Percentiles rank a stretch among this genome's conserved stretches.
Evolutionary conservation across 2,329 filamentous ascomycete species (phyloP).

Genomic region (Ascosphaera acerosa): DNA sequence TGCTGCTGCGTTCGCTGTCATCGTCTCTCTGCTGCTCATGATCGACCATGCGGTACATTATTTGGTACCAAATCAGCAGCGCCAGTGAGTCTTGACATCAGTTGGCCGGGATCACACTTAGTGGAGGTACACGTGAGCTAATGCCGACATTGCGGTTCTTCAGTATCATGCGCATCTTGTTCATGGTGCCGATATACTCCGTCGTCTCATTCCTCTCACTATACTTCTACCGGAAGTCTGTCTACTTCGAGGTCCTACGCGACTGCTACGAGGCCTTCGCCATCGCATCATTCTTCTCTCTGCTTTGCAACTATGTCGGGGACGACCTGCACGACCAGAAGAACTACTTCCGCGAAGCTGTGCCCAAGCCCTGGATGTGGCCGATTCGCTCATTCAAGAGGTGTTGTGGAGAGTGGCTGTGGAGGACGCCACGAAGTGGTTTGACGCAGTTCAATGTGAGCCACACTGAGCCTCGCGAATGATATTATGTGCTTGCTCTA

Average conservation of each 20-base stretch:
- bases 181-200: constrained; percentile 68
- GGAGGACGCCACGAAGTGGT: constrained; percentile 53
- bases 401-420: constrained; percentile 34
- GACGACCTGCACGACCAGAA: constrained; percentile 59
- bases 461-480: constrained; percentile 7
- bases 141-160: not conserved
- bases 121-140: too few species aligned
- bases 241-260: constrained; percentile 59
- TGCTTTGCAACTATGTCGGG: constrained; percentile 58
- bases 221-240: constrained; percentile 46
- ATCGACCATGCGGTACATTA: constrained; percentile 34
- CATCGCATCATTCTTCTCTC: constrained; percentile 63
- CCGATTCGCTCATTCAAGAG: constrained; percentile 41
- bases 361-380: constrained; percentile 47
- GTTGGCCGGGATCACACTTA: too few species aligned
- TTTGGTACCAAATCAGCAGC: constrained; percentile 32
- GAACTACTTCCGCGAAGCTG: constrained; percentile 46
- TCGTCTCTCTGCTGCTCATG: constrained; percentile 28
- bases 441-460: constrained; percentile 66
- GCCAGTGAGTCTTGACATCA: constrained; percentile 25
- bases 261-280: constrained; percentile 81
- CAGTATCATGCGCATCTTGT: constrained; percentile 65
- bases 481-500: constrained; percentile 2
- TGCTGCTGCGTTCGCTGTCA: constrained; percentile 26
- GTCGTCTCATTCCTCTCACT: constrained; percentile 49